Evolutionary conservation across 2,329 filamentous ascomycete genomes (phyloP).

Genomic region (Pseudodiploospora longispora): DNA sequence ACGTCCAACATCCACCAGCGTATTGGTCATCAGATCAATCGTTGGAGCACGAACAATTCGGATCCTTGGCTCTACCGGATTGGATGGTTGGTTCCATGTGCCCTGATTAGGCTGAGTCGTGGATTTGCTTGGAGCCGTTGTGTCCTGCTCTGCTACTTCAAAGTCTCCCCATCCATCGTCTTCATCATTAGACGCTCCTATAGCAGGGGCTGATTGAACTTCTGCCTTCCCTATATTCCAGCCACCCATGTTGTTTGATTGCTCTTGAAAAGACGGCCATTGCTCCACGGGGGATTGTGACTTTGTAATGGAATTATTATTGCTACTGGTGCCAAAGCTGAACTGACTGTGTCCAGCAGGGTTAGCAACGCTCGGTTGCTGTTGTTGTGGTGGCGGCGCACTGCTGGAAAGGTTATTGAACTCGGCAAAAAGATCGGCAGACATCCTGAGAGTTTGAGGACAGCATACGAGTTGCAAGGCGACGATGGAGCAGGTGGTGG

Average conservation of each 20-base stretch:
- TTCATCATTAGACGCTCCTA: constrained; percentile 33
- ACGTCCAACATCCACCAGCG: constrained; percentile 32
- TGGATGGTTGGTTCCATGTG: background rate
- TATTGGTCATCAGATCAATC: constrained; percentile 46
- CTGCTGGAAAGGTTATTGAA: constrained; percentile 44
- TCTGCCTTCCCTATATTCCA: constrained; percentile 11
- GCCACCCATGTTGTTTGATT: constrained; percentile 11
- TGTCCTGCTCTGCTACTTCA: constrained; percentile 42
- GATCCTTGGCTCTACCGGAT: constrained; percentile 9
- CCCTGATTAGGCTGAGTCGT: too few relatives aligned
- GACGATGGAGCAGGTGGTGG: too few relatives aligned
- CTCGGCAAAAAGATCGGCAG: constrained; percentile 57
- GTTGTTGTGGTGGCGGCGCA: constrained; percentile 18
- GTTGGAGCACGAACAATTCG: constrained; percentile 38
- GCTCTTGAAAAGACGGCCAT: constrained; percentile 24
- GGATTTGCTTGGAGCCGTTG: constrained; percentile 5
- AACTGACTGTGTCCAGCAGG: constrained; percentile 11
- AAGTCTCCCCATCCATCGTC: constrained; percentile 64
- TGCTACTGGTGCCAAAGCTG: constrained; percentile 14
- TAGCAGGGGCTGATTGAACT: constrained; percentile 3
- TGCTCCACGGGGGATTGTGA: constrained; percentile 16
- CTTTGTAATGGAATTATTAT: constrained; percentile 5
- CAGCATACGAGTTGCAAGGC: constrained; percentile 1
- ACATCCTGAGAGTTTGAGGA: constrained; percentile 36
- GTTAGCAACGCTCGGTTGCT: constrained; percentile 4